Evolutionary conservation across 2,329 filamentous ascomycete species (phyloP), one percentile per base, ranked within the genome.

Genomic region (Mycocentrospora acerina): DNA sequence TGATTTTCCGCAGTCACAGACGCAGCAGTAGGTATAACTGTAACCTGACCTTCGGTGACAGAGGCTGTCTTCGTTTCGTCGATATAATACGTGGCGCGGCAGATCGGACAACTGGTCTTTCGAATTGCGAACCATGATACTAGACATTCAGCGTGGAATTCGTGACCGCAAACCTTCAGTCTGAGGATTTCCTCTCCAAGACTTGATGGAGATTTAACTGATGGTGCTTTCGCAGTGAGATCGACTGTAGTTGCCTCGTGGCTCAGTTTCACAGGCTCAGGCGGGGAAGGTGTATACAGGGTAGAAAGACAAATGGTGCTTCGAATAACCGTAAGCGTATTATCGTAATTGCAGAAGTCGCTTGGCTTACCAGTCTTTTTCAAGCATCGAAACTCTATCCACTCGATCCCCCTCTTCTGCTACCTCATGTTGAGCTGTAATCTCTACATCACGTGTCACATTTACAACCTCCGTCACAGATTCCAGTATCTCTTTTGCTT

Each of bases 221-320:
- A 37, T 9, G 27, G 33, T 18, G 22, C 26, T 24, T 29, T 35
- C 17, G 36, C 28, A 10, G 41, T 40, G 15, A 29, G 35, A 13
- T 53, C 45, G 25, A 41, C 15, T 18, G 37, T 32, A 9, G 35
- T 22, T 29, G 43, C 28, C n/a, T 44, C 33, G 7, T 37, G 32
- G 30, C 14, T 34, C 9, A 61, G 32, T 33, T 55, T 55, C 7
- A 46, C 60, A 9, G 61, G 56, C 22, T 58, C 56, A 1, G 61
- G 61, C 1, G 50, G 56, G 7, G 54, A 45, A 2, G 59, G 61
- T 11, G 48, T 45, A 14, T 53, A 41, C 7, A 65, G 46, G 2
- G 53, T 44, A 4, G 57, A 63, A 7, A 65, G 60, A 44, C 60
- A 65, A 34, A 65, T 64, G 14, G 59, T 57, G 40, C 61, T 65